Evolutionary conservation across 2,329 filamentous ascomycete species (phyloP), one percentile per base, ranked within the genome.

Genomic region (Tolypocladium capitatum): DNA sequence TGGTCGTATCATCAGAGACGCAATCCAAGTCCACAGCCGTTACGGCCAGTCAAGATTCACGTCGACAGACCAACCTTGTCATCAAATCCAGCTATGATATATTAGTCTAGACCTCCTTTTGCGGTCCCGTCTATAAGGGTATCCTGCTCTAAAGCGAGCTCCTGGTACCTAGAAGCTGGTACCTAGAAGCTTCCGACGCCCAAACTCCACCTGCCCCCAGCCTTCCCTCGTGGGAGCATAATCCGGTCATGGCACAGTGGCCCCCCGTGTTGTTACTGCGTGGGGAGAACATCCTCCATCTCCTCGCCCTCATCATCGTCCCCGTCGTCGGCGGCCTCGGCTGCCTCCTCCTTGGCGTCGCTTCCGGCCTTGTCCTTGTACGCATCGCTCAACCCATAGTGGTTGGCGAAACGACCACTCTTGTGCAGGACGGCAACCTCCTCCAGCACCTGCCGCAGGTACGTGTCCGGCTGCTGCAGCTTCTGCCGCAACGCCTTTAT

Each of bases 391-490:
- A 96, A 68, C 56, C 83, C 83, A 81, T 89, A 97, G 55, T 84
- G 83, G 63, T 89, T 91, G 46, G 86, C 84, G 61, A 94, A 95
- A 3, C 81, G 76, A 27, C 91, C 91, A 43, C 81, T 83, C 64
- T 89, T 86, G 62, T 94, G 83, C 51, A 95, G 69, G 20, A 85
- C 79, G 0, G 88, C 91, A 50, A 97, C 79, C 60, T 88, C 81
- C 52, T 90, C 84, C 55, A 98, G 69, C 1, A 83, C 84, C 61
- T 92, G 80, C 47, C 91, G 88, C 52, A 98, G 78, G 64, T 90
- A 97, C n/a, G 84, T 82, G 63, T 97, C 92, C 1, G 92, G 92
- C 67, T 98, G 92, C 50, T 83, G 78, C 35, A 94, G 78, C 51
- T 76, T 72, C 45, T 80, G 74, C 53, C 88, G 87, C 56, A 98